A percentile compares a stretch with the other conserved stretches of the same genome.
Conservation (phyloP, 179 eudicot species). For the Camellia oleifera region DNA sequence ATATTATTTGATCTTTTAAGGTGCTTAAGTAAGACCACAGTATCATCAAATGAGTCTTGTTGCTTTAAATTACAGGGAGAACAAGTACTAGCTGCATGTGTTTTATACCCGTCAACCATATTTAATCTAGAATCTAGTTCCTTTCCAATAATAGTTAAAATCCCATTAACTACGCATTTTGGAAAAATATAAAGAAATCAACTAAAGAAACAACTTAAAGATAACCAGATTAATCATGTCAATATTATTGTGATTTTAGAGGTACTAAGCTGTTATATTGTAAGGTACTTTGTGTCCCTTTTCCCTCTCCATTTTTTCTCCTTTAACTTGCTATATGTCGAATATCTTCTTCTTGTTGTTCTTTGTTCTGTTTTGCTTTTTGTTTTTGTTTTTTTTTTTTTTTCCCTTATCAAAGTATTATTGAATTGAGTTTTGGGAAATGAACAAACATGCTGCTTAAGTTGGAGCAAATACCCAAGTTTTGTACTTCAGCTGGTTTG, state of each 20-base stretch:
- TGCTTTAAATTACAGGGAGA: not conserved
- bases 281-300: not conserved
- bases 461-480: constrained; percentile 56
- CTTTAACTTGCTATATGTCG: not conserved
- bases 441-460: not conserved
- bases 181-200: not conserved
- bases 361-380: no score
- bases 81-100: not conserved
- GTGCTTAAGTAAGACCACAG: not conserved
- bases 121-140: not conserved
- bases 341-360: not conserved
- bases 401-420: not conserved
- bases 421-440: not conserved
- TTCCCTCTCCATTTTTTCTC: not conserved
- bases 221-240: not conserved
- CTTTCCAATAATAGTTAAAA: constrained; percentile 2
- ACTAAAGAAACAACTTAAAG: not conserved
- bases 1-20: not conserved
- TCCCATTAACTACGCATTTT: not conserved
- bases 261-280: not conserved
- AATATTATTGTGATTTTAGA: not conserved
- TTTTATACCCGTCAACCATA: not conserved
- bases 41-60: not conserved
- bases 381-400: not conserved
- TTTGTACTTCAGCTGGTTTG: constrained; percentile 83